These are phyloP conservation scores for Rhynchosporium agropyri DNA, from an alignment of 2,329 filamentous ascomycete species.

Conservation along the genomic window DNA sequence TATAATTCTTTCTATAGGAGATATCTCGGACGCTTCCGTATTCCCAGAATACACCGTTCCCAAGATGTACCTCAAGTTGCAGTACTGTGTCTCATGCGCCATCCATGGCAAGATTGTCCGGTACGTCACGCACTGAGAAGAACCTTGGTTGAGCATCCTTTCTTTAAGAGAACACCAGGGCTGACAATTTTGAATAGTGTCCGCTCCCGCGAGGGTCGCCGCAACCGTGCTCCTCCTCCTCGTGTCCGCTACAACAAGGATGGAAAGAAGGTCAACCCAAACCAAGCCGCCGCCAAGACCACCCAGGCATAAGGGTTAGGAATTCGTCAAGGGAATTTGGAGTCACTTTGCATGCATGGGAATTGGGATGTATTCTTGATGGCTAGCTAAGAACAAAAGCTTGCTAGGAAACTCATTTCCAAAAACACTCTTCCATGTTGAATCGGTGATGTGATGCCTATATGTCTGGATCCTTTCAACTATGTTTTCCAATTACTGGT, in stretches of 20 bases:
- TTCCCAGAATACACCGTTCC: conserved; percentile 99
- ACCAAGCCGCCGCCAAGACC: conserved; percentile 43
- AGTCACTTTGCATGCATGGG: conserved; percentile 31
- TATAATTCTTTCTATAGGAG: conserved; percentile 62
- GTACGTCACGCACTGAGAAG: conserved; percentile 71
- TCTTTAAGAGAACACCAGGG: conserved; percentile 46
- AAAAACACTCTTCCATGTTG: background rate
- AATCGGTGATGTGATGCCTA: background rate
- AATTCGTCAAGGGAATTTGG: conserved; percentile 28
- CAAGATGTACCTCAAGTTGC: conserved; percentile 99
- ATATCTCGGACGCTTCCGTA: conserved; percentile 99
- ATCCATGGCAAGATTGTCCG: conserved; percentile 99
- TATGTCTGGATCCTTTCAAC: background rate
- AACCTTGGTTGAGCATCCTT: conserved; percentile 59
- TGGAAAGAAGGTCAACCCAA: conserved; percentile 92
- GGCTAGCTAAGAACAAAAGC: conserved; percentile 31
- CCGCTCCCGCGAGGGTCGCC: conserved; percentile 92
- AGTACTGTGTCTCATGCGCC: conserved; percentile 99
- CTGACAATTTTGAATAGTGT: conserved; percentile 64
- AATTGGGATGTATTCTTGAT: conserved; percentile 32
- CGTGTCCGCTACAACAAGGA: conserved; percentile 97
- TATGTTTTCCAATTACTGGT: background rate
- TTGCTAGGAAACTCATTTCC: conserved; percentile 18
- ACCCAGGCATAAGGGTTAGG: conserved; percentile 39
- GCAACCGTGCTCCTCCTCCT: conserved; percentile 83